A percentile compares a stretch with the other conserved stretches of the same genome.
Conservation (phyloP, 2,329 filamentous ascomycete genomes). For the Colletotrichum spinosum region DNA sequence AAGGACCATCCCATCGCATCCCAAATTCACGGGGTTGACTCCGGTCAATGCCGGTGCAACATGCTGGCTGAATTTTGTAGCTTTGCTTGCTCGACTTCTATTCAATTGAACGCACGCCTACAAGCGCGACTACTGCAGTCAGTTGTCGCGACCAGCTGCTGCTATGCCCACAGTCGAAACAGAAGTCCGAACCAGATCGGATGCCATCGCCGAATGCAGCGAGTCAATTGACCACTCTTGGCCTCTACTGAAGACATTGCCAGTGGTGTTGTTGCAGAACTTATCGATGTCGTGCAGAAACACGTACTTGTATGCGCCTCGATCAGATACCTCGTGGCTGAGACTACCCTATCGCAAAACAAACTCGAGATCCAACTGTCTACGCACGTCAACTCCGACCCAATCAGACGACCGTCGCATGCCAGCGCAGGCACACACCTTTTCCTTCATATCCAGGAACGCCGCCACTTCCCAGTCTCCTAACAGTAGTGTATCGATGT, state of each 20-base stretch:
- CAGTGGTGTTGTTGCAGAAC: too few relatives aligned
- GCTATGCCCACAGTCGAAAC: not conserved
- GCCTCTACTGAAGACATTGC: too few relatives aligned
- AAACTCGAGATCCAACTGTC: not conserved
- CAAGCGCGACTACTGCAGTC: not conserved
- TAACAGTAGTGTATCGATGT: slow-evolving; percentile 24
- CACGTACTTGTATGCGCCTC: not conserved
- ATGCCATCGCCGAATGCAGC: slow-evolving; percentile 6
- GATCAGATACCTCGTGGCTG: slow-evolving; percentile 1
- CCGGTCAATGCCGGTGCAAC: not conserved
- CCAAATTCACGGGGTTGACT: not conserved
- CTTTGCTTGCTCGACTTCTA: not conserved
- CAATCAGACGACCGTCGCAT: slow-evolving; percentile 27
- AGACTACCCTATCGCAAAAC: slow-evolving; percentile 14
- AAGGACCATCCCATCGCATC: slow-evolving; percentile 17
- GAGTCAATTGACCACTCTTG: not conserved
- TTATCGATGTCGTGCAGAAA: not conserved
- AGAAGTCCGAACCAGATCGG: not conserved
- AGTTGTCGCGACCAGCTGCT: slow-evolving; percentile 1
- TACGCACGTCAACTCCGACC: not conserved
- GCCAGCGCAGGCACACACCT: slow-evolving; percentile 1
- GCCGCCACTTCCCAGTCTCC: slow-evolving; percentile 10
- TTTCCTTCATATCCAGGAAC: not conserved
- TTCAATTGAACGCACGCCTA: not conserved
- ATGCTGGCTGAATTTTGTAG: not conserved